These are phyloP conservation scores for Suhomyces bribrorum DNA, from an alignment of 1,139 yeast genomes.

Conservation along the genomic window DNA sequence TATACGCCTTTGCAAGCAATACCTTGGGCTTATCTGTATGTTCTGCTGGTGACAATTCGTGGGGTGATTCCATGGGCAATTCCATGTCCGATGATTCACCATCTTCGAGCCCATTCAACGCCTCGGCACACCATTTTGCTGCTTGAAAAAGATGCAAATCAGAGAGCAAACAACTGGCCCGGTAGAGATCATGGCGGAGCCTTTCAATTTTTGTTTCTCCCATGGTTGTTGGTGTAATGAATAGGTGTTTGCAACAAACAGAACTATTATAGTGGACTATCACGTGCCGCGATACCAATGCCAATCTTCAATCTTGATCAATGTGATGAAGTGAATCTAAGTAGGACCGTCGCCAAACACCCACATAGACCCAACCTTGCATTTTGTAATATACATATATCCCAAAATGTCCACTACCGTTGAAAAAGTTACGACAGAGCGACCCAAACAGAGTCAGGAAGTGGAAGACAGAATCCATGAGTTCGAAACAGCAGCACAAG, in stretches of 20 bases:
- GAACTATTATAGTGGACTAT: background rate
- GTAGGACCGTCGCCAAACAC: too few relatives aligned
- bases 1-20: slow-evolving; percentile 69
- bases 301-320: too few relatives aligned
- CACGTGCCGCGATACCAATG: slow-evolving; percentile 1
- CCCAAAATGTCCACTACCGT: background rate
- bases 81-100: background rate
- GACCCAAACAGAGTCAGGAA: background rate
- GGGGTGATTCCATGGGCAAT: background rate
- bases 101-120: slow-evolving; percentile 49
- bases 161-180: slow-evolving; percentile 29
- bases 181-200: slow-evolving; percentile 27
- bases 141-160: slow-evolving; percentile 62
- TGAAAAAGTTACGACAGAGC: background rate
- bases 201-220: slow-evolving; percentile 8
- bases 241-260: slow-evolving; percentile 6
- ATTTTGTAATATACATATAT: too few relatives aligned
- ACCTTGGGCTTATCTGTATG: slow-evolving; percentile 38
- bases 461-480: slow-evolving; percentile 2
- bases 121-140: slow-evolving; percentile 84
- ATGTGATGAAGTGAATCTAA: too few relatives aligned
- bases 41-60: slow-evolving; percentile 28
- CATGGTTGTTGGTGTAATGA: slow-evolving; percentile 6
- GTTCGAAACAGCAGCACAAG: slow-evolving; percentile 5
- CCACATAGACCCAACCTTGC: too few relatives aligned